Conservation (phyloP, 169 alveolate species). For the Hepatocystis sp. region DNA sequence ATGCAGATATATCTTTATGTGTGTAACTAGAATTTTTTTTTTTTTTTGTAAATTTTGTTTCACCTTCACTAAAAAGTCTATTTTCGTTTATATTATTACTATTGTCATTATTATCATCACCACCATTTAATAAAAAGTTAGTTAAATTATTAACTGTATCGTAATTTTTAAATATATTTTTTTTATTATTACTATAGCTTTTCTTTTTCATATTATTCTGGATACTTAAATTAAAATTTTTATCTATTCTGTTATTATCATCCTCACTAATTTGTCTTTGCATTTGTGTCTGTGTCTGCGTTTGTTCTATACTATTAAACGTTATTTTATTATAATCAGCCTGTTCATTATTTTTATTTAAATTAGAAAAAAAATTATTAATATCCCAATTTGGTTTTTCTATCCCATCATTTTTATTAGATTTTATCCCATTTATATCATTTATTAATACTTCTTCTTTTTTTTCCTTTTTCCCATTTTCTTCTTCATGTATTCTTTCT, state of each 20-base stretch:
- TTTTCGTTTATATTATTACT: constrained; percentile 7
- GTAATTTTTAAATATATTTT: constrained; percentile 1
- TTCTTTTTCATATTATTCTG: constrained; percentile 4
- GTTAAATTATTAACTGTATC: constrained; percentile 16
- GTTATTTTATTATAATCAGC: neutral
- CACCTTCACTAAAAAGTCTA: constrained; percentile 2
- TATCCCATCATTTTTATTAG: constrained; percentile 8
- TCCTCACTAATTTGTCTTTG: neutral
- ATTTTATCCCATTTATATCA: constrained; percentile 2
- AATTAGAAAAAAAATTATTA: constrained; percentile 7
- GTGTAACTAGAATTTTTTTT: constrained; percentile 14
- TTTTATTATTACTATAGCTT: constrained; percentile 6
- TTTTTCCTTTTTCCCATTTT: neutral
- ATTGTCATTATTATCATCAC: no score
- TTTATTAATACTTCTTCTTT: constrained; percentile 5
- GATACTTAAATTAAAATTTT: constrained; percentile 4
- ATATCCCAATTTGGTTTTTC: constrained; percentile 17
- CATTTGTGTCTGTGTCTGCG: neutral
- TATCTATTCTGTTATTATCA: neutral
- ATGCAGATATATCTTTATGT: neutral
- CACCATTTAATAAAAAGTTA: constrained; percentile 14
- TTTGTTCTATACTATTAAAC: neutral
- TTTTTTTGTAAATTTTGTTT: constrained; percentile 14
- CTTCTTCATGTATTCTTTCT: neutral
- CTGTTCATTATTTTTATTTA: constrained; percentile 15